phyloP scores from a whole-genome alignment of 2,329 filamentous ascomycete species.

The Xylaria sp. region DNA sequence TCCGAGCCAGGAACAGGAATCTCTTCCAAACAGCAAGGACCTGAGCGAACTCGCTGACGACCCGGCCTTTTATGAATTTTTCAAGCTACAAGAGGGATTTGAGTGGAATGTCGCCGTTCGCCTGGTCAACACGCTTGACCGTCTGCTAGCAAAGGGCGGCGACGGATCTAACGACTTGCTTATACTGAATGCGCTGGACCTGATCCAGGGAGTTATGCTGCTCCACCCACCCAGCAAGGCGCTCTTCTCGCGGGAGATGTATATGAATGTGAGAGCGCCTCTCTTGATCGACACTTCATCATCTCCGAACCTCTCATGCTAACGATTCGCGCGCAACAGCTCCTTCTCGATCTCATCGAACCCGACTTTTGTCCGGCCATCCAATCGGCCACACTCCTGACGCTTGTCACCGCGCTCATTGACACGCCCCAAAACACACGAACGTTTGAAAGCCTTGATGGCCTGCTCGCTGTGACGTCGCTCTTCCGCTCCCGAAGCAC shows the following conservation, averaged over 20 bases:
- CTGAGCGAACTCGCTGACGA: slow-evolving; percentile 79
- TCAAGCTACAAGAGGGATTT: slow-evolving; percentile 95
- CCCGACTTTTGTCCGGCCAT: slow-evolving; percentile 91
- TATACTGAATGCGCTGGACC: slow-evolving; percentile 86
- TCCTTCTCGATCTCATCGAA: slow-evolving; percentile 93
- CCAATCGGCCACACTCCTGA: slow-evolving; percentile 88
- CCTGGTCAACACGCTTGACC: slow-evolving; percentile 85
- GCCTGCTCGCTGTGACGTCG: slow-evolving; percentile 88
- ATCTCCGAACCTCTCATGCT: slow-evolving; percentile 18
- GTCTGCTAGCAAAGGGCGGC: slow-evolving; percentile 82
- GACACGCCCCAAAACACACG: slow-evolving; percentile 88
- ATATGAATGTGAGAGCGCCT: slow-evolving; percentile 80
- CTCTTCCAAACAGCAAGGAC: slow-evolving; percentile 63
- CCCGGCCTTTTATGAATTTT: slow-evolving; percentile 93
- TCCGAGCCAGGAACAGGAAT: slow-evolving; percentile 44
- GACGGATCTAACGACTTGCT: slow-evolving; percentile 87
- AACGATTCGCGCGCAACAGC: slow-evolving; percentile 54
- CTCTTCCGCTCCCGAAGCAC: slow-evolving; percentile 92
- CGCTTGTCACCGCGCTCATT: slow-evolving; percentile 88
- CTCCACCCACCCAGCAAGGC: slow-evolving; percentile 90
- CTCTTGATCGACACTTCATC: neutral
- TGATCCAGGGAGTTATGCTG: slow-evolving; percentile 87
- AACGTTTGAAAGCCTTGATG: slow-evolving; percentile 91
- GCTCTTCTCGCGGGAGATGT: slow-evolving; percentile 86
- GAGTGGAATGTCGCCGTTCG: slow-evolving; percentile 96